Base-by-base conservation (phyloP, 306 rosid genomes). In the barrel medic (Medicago truncatula) region DNA sequence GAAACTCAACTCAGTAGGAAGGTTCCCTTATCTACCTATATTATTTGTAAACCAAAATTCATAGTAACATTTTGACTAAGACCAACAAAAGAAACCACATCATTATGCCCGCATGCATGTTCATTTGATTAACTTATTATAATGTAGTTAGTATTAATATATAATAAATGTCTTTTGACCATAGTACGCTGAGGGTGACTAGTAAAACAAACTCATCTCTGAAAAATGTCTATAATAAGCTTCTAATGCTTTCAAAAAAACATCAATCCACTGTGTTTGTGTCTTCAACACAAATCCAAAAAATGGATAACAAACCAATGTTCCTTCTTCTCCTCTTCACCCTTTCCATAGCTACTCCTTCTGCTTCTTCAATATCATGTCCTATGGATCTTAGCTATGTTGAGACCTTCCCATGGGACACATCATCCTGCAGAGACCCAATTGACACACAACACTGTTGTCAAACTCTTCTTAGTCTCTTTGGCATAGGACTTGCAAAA, bases 311-410 rank as follows among this genome's bases (percentile, higher is more conserved):
- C 17, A 1, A 74, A 21, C 1, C 61, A 16, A 10, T 70, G 28
- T 0, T 17, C 79, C 62, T 28, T 43, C 47, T 4, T 2, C 28
- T 74, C 59, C 8, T 58, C 49, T 44, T 28, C 85, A 25, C 80
- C 43, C 0, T 71, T 25, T 53, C 31, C 63, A 40, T 34, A 14
- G 47, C 61, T 21, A 43, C 76, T 18, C 7, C 67, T 38, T 10
- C 74, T 2, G 7, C 83, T 34, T 69, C 91, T 1, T 40, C 85
- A 8, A 85, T 88, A 0, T 66, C 87, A 38, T 93, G 98, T 20
- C 97, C 95, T 52, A 70, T 93, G 0, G 93, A 93, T 79, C 87
- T 93, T 39, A 83, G 80, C 85, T 91, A 88, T 47, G 96, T 93
- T 12, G 39, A 73, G 4, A 85, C 90, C 71, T 67, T 87, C 59